phyloP scores from a whole-genome alignment of 768 basidiomycete genomes.

The Pisolithus tinctorius region DNA sequence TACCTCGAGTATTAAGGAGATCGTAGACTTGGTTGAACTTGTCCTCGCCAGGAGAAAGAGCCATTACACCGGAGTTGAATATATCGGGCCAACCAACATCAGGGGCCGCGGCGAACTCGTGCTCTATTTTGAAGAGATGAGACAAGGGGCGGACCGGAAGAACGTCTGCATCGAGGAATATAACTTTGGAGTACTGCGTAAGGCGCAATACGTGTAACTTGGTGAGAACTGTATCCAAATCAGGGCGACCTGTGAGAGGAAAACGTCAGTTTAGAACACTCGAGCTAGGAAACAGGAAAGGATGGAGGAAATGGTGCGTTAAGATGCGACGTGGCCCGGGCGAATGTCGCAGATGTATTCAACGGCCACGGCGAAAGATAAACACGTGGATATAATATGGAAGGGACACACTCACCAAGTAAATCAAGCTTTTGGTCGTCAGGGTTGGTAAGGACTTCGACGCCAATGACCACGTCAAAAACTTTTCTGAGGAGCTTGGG shows the following conservation, averaged over 20 bases:
- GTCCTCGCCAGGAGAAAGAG: constrained; percentile 71
- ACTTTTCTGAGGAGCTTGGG: constrained; percentile 74
- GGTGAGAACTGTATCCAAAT: constrained; percentile 89
- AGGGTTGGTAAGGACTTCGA: constrained; percentile 76
- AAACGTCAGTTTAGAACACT: constrained; percentile 9
- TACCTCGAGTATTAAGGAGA: constrained; percentile 71
- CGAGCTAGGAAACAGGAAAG: not conserved
- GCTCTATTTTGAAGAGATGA: constrained; percentile 79
- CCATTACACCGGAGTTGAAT: constrained; percentile 96
- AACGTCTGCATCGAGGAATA: constrained; percentile 91
- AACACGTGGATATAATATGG: not conserved
- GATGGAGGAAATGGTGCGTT: constrained; percentile 5
- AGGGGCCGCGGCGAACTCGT: constrained; percentile 88
- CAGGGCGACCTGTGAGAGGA: constrained; percentile 70
- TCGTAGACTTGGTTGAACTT: constrained; percentile 73
- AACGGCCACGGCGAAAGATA: not conserved
- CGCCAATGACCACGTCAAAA: constrained; percentile 84
- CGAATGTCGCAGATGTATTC: not conserved
- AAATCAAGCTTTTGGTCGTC: constrained; percentile 63
- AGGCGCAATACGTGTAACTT: constrained; percentile 96
- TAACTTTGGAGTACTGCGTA: constrained; percentile 74
- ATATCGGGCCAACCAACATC: constrained; percentile 99
- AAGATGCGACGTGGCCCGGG: not conserved
- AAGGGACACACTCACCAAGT: constrained; percentile 58
- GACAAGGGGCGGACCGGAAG: constrained; percentile 84